Evolutionary conservation across 2,329 filamentous ascomycete species (phyloP), one percentile per base, ranked within the genome.

Genomic region (Conoideocrella luteorostrata): DNA sequence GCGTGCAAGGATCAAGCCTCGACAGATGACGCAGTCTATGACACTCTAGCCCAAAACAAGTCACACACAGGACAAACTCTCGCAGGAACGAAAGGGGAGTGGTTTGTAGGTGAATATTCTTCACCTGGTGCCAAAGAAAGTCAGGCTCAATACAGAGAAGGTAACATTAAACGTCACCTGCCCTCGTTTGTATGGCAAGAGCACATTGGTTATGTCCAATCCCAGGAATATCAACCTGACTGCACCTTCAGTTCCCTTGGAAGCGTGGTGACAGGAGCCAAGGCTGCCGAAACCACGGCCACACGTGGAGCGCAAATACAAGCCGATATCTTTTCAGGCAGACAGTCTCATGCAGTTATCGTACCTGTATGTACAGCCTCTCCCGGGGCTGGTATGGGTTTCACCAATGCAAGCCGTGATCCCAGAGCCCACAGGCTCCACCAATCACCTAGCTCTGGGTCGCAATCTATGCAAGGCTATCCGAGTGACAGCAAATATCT

Each of bases 1-100:
- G 50, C 46, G 4, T 47, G 47, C 30, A 49, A 51, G 33, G 38
- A 22, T 32, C 46, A 47, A 34, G 50, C 48, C 41, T 47, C 53
- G 2, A 46, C 67, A 4, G 70, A 75, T 41, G 79, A 83, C 52
- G 80, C 78, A 0, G 77, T 82, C 0, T 78, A 76, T 42, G 80
- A 79, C 4, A 80, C 82, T 10, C 60, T 83, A 0, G 77, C 77
- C 1, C 71, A 72, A 15, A 80, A 80, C 44, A 78, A 82, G 50
- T 80, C 80, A 71, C 82, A 83, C 55, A 66, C 80, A 0, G 77
- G 81, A 42, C 82, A 82, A 56, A 66, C 83, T 0, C 71, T 78
- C 1, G 67, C 75, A 6, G 70, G 79, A 52, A 82, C 78, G 0
- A 72, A 78, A 3, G 78, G 82, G 52, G 79, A 79, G 3, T 71